Conservation (phyloP, 2,329 filamentous ascomycete genomes). For the Dothideomycetidae sp. region DNA sequence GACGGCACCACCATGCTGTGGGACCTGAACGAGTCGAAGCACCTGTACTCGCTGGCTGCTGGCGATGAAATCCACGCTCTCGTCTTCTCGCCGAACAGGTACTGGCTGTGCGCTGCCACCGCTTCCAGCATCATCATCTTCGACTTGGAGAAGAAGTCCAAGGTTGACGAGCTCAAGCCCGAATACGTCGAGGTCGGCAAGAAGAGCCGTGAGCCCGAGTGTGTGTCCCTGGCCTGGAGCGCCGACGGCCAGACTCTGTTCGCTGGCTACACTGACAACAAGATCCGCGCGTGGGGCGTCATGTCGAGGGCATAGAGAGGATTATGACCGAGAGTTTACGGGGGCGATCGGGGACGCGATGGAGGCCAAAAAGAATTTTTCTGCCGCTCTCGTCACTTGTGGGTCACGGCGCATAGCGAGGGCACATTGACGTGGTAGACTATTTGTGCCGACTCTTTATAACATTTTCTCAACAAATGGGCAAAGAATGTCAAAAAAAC, state of each 20-base stretch:
- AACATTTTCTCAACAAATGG: not conserved
- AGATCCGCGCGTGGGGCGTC: constrained; percentile 95
- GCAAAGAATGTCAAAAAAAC: constrained; percentile 1
- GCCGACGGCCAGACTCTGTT: constrained; percentile 98
- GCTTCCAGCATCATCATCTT: constrained; percentile 99
- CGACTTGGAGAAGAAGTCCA: constrained; percentile 99
- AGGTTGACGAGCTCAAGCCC: constrained; percentile 99
- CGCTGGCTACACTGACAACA: constrained; percentile 99
- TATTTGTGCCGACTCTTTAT: constrained; percentile 4
- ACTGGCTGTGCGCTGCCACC: constrained; percentile 99
- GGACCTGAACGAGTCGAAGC: constrained; percentile 99
- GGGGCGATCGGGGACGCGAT: constrained; percentile 5
- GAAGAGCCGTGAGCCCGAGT: constrained; percentile 99
- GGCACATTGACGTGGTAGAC: constrained; percentile 1
- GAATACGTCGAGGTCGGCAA: constrained; percentile 92
- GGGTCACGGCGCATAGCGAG: constrained; percentile 10
- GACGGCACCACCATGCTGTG: constrained; percentile 99
- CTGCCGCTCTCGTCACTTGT: not conserved
- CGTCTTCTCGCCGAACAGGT: constrained; percentile 99
- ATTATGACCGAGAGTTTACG: constrained; percentile 8
- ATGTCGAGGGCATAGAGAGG: constrained; percentile 58
- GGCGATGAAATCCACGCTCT: constrained; percentile 99
- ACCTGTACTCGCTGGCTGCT: constrained; percentile 98
- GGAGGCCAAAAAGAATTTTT: constrained; percentile 2
- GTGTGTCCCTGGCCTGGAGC: constrained; percentile 91